Base-by-base conservation (phyloP, 352 stramenopile genomes). In the Globisporangium middletonii region DNA sequence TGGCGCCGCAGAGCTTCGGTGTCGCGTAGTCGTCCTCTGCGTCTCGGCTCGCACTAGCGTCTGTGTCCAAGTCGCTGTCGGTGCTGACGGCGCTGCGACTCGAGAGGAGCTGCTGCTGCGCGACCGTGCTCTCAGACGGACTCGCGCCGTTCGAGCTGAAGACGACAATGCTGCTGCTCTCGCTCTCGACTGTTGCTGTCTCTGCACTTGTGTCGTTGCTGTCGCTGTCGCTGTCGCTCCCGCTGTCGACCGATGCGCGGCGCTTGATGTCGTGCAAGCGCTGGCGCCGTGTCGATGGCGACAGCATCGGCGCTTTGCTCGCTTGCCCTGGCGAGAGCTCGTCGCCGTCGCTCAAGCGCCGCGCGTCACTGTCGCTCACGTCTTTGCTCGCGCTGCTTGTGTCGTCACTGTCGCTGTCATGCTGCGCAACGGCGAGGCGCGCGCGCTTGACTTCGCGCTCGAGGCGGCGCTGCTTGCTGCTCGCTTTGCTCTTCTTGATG, bases 101-200 rank as follows among this genome's bases (percentile, higher is more conserved):
- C 13, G 69, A 67, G 50, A 80, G 66, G 30, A 88, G 58, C 41
- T 82, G 71, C 50, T 89, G 59, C 43, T 81, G 47, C 2, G 76
- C 70, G 23, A 89, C 74, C 0, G 69, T 63, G 47, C 79, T 89
- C 43, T 87, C 76, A 4, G 59, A 68, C 16, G 76, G 76, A 67
- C 79, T 89, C 23, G 23, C 23, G 45, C 59, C 67, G 12, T 84
- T 23, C 0, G 23, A 23, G 23, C 23, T 71, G 1, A 73, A 48
- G 23, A 66, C 55, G 1, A 83, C 62, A 50, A 56, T 45, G 41
- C 57, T 38, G 41, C 23, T 45, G 35, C 26, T 23, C 23, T 23
- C 23, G 23, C 23, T 23, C 23, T 23, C 23, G 23, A 23, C 23
- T 23, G 23, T 23, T 0, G 23, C 23, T 0, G 23, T 23, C 69